These are phyloP conservation scores for Trichoderma lentiforme DNA, from an alignment of 2,329 filamentous ascomycete genomes.

Conservation along the genomic window DNA sequence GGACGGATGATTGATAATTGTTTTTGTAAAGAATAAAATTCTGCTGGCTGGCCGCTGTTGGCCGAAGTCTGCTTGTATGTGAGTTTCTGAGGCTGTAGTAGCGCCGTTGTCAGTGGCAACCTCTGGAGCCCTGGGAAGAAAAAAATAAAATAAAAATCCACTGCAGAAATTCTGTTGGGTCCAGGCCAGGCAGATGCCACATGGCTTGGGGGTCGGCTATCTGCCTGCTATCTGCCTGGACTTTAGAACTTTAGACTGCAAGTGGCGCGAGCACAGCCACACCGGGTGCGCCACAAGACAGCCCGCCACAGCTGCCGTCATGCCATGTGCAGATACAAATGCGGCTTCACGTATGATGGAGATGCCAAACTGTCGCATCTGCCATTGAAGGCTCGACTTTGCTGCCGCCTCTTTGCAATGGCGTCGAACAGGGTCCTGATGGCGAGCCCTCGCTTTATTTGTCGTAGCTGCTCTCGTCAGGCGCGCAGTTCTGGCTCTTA, in stretches of 20 bases:
- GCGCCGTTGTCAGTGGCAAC: constrained; percentile 41
- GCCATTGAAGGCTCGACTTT: constrained; percentile 6
- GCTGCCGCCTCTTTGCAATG: constrained; percentile 23
- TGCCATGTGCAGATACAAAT: constrained; percentile 4
- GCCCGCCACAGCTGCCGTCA: constrained; percentile 13
- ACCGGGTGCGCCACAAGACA: constrained; percentile 12
- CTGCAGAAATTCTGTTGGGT: background rate
- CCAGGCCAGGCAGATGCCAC: background rate
- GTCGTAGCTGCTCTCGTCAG: constrained; percentile 45
- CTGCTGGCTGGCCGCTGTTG: background rate
- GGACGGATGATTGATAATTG: constrained; percentile 11
- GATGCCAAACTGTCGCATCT: background rate
- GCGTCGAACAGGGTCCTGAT: constrained; percentile 27
- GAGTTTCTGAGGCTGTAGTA: constrained; percentile 24
- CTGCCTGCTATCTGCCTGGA: background rate
- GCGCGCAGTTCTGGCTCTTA: constrained; percentile 31
- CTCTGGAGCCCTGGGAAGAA: constrained; percentile 6
- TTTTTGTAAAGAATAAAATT: background rate
- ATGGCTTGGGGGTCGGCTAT: background rate
- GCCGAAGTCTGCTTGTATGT: constrained; percentile 12
- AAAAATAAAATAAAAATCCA: background rate
- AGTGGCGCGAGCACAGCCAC: constrained; percentile 17
- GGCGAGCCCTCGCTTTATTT: constrained; percentile 38
- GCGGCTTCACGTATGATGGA: background rate
- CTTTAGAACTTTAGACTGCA: background rate